Base-by-base conservation (phyloP, 1,284 basidiomycete species). In the Sporisorium reilianum region DNA sequence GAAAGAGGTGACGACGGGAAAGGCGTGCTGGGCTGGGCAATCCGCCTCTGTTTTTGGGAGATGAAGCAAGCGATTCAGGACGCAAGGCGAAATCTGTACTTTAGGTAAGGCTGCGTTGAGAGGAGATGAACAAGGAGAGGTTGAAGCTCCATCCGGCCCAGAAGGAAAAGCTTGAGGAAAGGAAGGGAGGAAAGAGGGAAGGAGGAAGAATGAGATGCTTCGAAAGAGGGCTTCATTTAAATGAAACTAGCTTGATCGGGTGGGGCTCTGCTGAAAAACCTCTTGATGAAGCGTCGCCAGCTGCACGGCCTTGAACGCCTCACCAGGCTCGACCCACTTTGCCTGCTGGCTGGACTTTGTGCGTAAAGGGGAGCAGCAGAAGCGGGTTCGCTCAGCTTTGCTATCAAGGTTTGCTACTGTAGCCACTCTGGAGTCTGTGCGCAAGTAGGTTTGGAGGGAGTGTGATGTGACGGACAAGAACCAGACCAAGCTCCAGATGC, bases 181-280 rank as follows among this genome's bases (percentile, higher is more conserved):
- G 30, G 22, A 14, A 34, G 46, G 42, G n/a, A 14, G 34, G 28
- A 34, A 12, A 38, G 26, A 30, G 30, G 20, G 28, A 25, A 30
- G 30, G 52, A 45, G 54, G 49, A 38, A 38, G 60, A 55, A 44
- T 44, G 53, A 28, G 14, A 41, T 10, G 40, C n/a, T 49, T 41
- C 36, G 36, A 46, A 42, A 46, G 50, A 42, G 22, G 38, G 48
- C 57, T 60, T 64, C 50, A 60, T 64, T 69, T 70, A 61, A 64
- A 57, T 51, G 57, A 57, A 61, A 54, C 32, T 36, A 53, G 61
- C 57, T 64, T 45, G 16, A 45, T 4, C 26, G n/a, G 54, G 55
- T 51, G 52, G 62, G 49, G 30, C 52, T 48, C 57, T 53, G 38
- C 20, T 57, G 41, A 20, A 34, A 30, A 52, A 48, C 56, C 51